Conservation (phyloP, 2,329 filamentous ascomycete species). For the Phaeoacremonium minimum region DNA sequence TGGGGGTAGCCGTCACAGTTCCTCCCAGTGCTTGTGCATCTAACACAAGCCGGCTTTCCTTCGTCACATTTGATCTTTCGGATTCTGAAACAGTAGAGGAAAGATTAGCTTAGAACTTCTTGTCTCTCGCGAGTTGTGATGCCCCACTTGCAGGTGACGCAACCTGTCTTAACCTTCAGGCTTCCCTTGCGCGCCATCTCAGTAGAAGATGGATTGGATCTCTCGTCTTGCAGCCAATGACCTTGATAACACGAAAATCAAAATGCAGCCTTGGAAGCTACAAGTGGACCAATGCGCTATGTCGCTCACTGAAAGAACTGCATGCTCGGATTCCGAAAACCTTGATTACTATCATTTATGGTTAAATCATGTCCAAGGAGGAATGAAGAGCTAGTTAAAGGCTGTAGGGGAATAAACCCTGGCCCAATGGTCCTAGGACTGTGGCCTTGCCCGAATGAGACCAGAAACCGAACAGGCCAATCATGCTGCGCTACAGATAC, state of each 20-base stretch:
- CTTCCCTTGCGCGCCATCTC: neutral
- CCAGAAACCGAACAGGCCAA: neutral
- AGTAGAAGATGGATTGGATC: no score
- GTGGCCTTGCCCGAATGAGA: neutral
- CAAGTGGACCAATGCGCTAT: no score
- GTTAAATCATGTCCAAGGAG: no score
- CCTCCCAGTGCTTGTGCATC: conserved; percentile 7
- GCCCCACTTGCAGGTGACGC: conserved; percentile 4
- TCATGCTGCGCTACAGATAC: neutral
- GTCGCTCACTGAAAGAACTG: no score
- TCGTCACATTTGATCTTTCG: conserved; percentile 14
- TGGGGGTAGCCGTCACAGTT: conserved; percentile 7
- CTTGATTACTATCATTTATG: no score
- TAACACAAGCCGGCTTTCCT: conserved; percentile 3
- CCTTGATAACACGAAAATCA: no score
- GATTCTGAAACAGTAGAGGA: conserved; percentile 6
- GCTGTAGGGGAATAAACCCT: no score
- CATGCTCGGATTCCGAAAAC: no score
- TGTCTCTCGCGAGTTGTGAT: conserved; percentile 19
- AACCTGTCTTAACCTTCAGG: conserved; percentile 1
- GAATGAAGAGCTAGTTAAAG: no score
- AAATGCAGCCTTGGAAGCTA: no score
- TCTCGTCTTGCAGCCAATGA: no score
- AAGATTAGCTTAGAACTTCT: no score
- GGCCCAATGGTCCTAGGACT: neutral